Evolutionary conservation across 495 filamentous ascomycete genomes (phyloP).

Genomic region (Aspergillus biplanus): DNA sequence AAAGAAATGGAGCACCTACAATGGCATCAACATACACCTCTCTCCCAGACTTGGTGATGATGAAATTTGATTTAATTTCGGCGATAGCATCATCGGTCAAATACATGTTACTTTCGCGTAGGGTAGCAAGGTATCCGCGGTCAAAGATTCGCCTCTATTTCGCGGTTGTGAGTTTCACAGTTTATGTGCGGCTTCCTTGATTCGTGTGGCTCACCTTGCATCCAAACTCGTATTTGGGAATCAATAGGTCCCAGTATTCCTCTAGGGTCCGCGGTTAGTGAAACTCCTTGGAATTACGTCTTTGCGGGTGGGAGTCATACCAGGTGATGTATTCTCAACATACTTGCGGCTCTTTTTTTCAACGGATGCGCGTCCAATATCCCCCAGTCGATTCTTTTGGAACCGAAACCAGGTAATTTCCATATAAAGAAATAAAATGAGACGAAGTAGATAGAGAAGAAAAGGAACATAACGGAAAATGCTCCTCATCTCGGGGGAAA

Average conservation of each 20-base stretch:
- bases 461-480: constrained; percentile 17
- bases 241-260: constrained; percentile 20
- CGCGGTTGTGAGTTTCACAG: neutral
- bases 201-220: constrained; percentile 18
- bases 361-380: constrained; percentile 9
- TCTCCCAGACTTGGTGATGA: constrained; percentile 12
- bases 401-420: constrained; percentile 20
- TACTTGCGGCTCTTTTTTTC: constrained; percentile 15
- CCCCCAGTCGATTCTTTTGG: constrained; percentile 15
- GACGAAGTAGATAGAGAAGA: constrained; percentile 19
- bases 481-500: constrained; percentile 6
- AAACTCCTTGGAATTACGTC: neutral
- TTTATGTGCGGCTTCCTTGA: neutral
- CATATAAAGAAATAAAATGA: constrained; percentile 22
- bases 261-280: neutral
- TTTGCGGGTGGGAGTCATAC: constrained; percentile 1
- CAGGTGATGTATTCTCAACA: constrained; percentile 15
- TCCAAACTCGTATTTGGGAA: constrained; percentile 21
- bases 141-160: constrained; percentile 25
- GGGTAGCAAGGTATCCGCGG: constrained; percentile 26
- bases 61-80: constrained; percentile 7
- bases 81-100: constrained; percentile 21
- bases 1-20: constrained; percentile 6
- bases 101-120: constrained; percentile 21
- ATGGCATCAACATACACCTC: constrained; percentile 18